A percentile compares a stretch with the other conserved stretches of the same genome.
phyloP scores from a whole-genome alignment of 371 early-diverging fungal genomes.

The Mortierella sp. region DNA sequence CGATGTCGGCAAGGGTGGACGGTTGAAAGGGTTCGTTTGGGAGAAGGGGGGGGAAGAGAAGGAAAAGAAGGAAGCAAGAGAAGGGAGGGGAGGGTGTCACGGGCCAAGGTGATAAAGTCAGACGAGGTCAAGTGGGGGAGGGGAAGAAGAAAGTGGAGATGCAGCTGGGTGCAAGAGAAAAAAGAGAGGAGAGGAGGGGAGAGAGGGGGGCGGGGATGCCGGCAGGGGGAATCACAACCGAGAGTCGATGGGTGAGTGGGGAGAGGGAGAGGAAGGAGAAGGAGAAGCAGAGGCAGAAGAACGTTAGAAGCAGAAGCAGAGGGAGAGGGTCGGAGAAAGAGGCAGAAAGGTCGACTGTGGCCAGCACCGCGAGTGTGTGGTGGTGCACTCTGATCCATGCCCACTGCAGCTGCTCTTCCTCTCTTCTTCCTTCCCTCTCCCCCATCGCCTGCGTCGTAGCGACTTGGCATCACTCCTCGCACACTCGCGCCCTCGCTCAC shows the following conservation, averaged over 20 bases:
- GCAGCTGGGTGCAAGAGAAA: neutral
- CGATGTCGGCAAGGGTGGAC: neutral
- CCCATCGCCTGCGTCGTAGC: no score
- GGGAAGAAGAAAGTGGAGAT: neutral
- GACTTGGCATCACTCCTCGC: no score
- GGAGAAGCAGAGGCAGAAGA: neutral
- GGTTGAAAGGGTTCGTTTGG: neutral
- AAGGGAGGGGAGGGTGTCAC: neutral
- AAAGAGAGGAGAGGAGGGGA: constrained; percentile 3
- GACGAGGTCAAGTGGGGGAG: neutral
- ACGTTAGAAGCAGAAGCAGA: neutral
- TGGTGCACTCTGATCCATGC: neutral
- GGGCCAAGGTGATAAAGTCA: neutral
- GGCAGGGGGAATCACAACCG: neutral
- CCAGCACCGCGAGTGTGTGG: no score
- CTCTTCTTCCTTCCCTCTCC: constrained; percentile 5
- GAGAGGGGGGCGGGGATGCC: neutral
- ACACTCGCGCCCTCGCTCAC: no score
- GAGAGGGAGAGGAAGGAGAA: neutral
- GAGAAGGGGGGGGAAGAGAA: neutral
- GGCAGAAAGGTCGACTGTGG: neutral
- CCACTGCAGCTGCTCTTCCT: no score
- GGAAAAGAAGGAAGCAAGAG: neutral
- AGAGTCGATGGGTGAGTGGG: neutral
- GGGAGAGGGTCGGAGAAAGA: neutral